phyloP scores from a whole-genome alignment of 345 rosid species.

The Schrenkiella parvula region DNA sequence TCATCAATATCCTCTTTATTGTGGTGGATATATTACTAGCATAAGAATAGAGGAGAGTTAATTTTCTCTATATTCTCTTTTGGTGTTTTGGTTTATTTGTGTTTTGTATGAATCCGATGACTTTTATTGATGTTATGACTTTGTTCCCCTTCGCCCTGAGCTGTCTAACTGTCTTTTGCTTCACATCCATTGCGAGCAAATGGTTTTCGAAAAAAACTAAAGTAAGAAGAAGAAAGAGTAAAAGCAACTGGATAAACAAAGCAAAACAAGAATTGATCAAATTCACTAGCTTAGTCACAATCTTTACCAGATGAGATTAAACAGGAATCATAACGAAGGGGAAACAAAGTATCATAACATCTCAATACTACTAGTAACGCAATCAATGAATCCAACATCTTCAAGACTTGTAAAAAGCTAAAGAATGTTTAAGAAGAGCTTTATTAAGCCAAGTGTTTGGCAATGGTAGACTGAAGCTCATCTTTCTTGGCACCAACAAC shows the following conservation, averaged over 20 bases:
- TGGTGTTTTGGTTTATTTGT: no score
- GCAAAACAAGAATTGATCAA: neutral
- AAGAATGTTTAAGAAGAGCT: neutral
- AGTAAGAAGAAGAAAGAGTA: neutral
- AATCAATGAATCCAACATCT: neutral
- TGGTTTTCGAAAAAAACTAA: neutral
- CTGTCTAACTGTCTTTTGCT: neutral
- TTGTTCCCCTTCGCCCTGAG: no score
- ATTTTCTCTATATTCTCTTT: no score
- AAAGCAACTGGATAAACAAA: neutral
- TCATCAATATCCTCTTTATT: constrained; percentile 18
- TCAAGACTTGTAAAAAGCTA: neutral
- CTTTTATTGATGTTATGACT: no score
- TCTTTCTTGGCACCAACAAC: constrained; percentile 80
- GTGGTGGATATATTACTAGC: no score
- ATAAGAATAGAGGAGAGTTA: no score
- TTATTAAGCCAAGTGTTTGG: constrained; percentile 46
- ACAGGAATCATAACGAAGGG: neutral
- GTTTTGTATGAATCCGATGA: no score
- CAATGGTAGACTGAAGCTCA: constrained; percentile 54
- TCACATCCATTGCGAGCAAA: neutral
- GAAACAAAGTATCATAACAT: neutral
- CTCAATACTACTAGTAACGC: neutral
- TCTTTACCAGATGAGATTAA: neutral
- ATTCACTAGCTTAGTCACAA: neutral